A percentile compares a stretch with the other conserved stretches of the same genome.
Conservation (phyloP, 176 grass and related monocot genomes). For the Aegilops bicornis region DNA sequence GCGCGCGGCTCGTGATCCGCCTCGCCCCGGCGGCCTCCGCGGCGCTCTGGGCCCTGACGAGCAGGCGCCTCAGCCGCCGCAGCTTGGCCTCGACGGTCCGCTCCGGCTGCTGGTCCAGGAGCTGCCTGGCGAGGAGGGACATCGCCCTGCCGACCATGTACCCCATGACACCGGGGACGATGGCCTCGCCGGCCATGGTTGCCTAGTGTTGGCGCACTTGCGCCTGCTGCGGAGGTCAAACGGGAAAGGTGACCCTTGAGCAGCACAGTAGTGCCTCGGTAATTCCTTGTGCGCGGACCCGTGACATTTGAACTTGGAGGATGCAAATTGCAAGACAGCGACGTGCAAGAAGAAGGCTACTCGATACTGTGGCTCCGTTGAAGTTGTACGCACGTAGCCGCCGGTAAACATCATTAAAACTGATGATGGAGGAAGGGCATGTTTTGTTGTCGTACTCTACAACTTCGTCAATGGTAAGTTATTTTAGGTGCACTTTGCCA, state of each 20-base stretch:
- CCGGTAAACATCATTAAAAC: background rate
- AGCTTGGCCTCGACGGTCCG: constrained; percentile 2
- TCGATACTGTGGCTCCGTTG: background rate
- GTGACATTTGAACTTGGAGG: too few relatives aligned
- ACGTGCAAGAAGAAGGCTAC: too few relatives aligned
- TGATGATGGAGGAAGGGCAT: background rate
- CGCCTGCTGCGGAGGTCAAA: background rate
- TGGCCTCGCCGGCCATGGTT: constrained; percentile 12
- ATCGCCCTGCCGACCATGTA: constrained; percentile 17
- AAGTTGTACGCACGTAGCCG: background rate
- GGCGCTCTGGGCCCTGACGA: constrained; percentile 14
- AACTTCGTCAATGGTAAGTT: too few relatives aligned
- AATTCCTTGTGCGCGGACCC: background rate
- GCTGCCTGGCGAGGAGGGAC: background rate
- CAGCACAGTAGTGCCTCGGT: background rate
- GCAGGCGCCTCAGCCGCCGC: background rate
- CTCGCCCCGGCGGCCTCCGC: background rate
- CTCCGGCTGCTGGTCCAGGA: background rate
- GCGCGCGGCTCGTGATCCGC: constrained; percentile 18
- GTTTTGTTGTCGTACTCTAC: background rate
- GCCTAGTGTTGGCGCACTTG: background rate
- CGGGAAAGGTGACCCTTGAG: background rate
- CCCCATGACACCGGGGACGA: background rate
- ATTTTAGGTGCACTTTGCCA: too few relatives aligned
- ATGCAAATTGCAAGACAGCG: too few relatives aligned